Evolutionary conservation across 192 early-diverging fungal species (phyloP).

Genomic region (Lunasporangiospora selenospora): DNA sequence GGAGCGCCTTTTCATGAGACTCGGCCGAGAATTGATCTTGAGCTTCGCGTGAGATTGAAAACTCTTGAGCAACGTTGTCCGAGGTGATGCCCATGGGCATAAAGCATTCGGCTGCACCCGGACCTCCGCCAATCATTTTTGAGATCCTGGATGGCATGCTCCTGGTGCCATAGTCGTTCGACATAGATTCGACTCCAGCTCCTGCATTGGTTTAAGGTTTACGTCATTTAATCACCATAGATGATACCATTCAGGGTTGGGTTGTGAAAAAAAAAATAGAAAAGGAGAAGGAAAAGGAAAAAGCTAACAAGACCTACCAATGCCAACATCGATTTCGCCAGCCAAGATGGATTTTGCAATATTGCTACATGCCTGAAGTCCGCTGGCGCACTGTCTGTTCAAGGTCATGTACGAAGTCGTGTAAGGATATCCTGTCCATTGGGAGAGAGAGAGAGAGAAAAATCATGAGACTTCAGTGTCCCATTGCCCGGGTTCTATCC

Average conservation of each 20-base stretch:
- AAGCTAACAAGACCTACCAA: too few relatives aligned
- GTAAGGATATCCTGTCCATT: conserved; percentile 80
- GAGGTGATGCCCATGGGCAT: conserved; percentile 92
- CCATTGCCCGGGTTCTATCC: too few relatives aligned
- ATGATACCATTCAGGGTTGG: too few relatives aligned
- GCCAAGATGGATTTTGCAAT: conserved; percentile 89
- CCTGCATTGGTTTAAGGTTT: conserved; percentile 29
- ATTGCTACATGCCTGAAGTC: conserved; percentile 87
- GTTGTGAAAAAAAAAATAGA: too few relatives aligned
- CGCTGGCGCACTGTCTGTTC: conserved; percentile 95
- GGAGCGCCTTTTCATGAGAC: conserved; percentile 80
- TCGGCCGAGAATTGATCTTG: conserved; percentile 88
- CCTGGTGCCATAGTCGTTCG: conserved; percentile 82
- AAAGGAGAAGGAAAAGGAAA: too few relatives aligned
- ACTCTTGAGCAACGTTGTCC: conserved; percentile 93
- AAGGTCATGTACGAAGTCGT: conserved; percentile 81
- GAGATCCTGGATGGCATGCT: conserved; percentile 75
- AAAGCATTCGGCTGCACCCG: conserved; percentile 77
- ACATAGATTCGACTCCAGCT: conserved; percentile 95
- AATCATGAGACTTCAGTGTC: too few relatives aligned
- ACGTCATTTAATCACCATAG: background rate
- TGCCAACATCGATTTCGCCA: conserved; percentile 91
- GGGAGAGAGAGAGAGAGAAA: too few relatives aligned
- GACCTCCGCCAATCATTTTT: conserved; percentile 68
- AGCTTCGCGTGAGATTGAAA: conserved; percentile 76